Evolutionary conservation across 208 protist genomes (phyloP), one percentile per base, ranked within the genome.

Genomic region (Crithidia fasciculata): DNA sequence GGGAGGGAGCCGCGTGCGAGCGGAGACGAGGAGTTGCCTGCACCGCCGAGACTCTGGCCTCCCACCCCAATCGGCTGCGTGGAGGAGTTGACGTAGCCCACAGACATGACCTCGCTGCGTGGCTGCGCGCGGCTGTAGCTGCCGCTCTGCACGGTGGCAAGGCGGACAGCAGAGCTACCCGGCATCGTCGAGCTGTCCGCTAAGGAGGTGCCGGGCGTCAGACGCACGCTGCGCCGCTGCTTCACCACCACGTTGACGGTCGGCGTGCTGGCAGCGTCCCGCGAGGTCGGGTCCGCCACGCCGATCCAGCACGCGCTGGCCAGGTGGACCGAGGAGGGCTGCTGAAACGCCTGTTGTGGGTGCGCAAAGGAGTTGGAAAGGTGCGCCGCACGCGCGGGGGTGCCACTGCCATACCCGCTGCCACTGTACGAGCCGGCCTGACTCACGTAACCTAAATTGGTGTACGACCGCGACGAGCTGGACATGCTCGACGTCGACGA

Each of bases 191-290:
- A 15, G 58, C 13, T 69, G 10, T 70, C 65, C 3, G 43, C 18
- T 8, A 66, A 18, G 56, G 74, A 70, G 12, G 45, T 54, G 7
- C 54, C 47, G 9, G 62, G 53, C 37, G 74, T 71, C 40, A 50
- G 8, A 49, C 74, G 67, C 3, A 58, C 52, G 47, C 53, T 58
- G 49, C 67, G 74, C 4, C 68, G 68, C 60, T 71, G 74, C 47
- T 67, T 74, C 55, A 80, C 74, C 10, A 70, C 62, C n/a, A 80
- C 74, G 36, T 80, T 74, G 37, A 80, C 52, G 10, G 68, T 66
- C 8, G 74, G 63, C 15, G 39, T 71, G 57, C 53, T 61, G 4
- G 60, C 10, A n/a, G 41, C 47, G 6, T 58, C 74, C 0, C 45
- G 41, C 59, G 67, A 64, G 39, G 62, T 49, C 10, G 43, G 5